Evolutionary conservation across 495 filamentous ascomycete genomes (phyloP).

Genomic region (Astrothelium macrocarpum): DNA sequence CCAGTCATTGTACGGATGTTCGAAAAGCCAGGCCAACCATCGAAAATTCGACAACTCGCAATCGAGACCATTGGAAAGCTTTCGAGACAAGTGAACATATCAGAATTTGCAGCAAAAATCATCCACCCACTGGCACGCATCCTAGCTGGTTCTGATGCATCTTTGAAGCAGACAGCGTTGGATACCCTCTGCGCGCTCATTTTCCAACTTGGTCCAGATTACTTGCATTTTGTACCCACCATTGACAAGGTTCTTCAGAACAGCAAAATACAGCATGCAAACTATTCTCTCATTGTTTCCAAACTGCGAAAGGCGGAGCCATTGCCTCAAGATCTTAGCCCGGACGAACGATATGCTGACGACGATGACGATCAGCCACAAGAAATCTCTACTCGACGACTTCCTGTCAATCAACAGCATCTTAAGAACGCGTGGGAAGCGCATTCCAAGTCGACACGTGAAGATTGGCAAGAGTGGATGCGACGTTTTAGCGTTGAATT

Average conservation of each 20-base stretch:
- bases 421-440: conserved; percentile 97
- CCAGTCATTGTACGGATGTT: conserved; percentile 90
- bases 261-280: conserved; percentile 68
- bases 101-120: conserved; percentile 90
- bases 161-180: conserved; percentile 71
- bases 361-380: conserved; percentile 69
- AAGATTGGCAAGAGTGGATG: conserved; percentile 99
- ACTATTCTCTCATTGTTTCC: conserved; percentile 80
- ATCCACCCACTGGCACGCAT: conserved; percentile 82
- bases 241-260: conserved; percentile 59
- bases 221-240: conserved; percentile 82
- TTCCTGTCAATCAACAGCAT: conserved; percentile 93
- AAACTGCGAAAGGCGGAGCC: conserved; percentile 92
- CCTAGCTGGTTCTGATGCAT: conserved; percentile 58
- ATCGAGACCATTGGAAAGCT: conserved; percentile 92
- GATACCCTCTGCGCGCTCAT: conserved; percentile 94
- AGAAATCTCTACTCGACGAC: conserved; percentile 83
- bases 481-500: conserved; percentile 91
- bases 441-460: conserved; percentile 83
- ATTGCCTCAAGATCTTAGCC: conserved; percentile 85
- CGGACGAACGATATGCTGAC: conserved; percentile 72
- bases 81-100: conserved; percentile 94
- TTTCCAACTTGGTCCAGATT: conserved; percentile 91
- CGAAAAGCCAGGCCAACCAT: conserved; percentile 64
- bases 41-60: conserved; percentile 68